These are phyloP conservation scores for Calonectria crousiana DNA, from an alignment of 2,329 filamentous ascomycete genomes.

Conservation along the genomic window DNA sequence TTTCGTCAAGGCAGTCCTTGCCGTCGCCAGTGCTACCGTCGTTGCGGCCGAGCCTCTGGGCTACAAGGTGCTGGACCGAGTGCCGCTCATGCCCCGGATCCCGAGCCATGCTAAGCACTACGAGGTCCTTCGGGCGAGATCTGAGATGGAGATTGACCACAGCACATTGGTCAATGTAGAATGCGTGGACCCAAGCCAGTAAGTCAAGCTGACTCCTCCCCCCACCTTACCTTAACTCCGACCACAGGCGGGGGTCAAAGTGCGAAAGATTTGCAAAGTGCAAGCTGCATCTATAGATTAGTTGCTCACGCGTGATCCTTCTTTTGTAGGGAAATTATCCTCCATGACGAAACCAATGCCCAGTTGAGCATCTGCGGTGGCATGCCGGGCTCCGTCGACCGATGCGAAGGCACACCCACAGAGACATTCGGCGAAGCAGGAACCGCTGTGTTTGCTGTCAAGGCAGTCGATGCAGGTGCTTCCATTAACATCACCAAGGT, in stretches of 20 bases:
- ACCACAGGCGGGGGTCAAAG: neutral
- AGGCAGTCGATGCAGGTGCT: conserved; percentile 54
- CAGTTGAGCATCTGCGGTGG: conserved; percentile 65
- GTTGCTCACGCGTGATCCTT: conserved; percentile 29
- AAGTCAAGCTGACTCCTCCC: conserved; percentile 14
- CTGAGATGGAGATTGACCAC: conserved; percentile 54
- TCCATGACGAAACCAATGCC: conserved; percentile 63
- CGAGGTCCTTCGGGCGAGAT: conserved; percentile 57
- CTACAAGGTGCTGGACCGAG: conserved; percentile 37
- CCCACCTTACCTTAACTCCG: neutral
- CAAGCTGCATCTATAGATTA: neutral
- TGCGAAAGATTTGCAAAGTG: neutral
- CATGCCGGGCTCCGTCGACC: conserved; percentile 58
- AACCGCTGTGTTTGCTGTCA: conserved; percentile 62
- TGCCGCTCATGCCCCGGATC: conserved; percentile 47
- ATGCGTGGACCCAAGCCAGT: conserved; percentile 58
- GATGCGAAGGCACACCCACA: conserved; percentile 58
- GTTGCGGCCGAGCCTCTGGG: conserved; percentile 48
- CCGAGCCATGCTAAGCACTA: conserved; percentile 57
- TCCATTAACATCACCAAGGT: conserved; percentile 66
- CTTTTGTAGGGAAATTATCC: conserved; percentile 52
- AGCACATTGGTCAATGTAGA: conserved; percentile 54
- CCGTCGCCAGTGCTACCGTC: conserved; percentile 46
- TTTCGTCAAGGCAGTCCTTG: conserved; percentile 48
- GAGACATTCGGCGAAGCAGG: conserved; percentile 60